Percentiles rank a stretch among this genome's conserved stretches.
Evolutionary conservation across 352 stramenopile genomes (phyloP).

Genomic region (Peronospora farinosa): DNA sequence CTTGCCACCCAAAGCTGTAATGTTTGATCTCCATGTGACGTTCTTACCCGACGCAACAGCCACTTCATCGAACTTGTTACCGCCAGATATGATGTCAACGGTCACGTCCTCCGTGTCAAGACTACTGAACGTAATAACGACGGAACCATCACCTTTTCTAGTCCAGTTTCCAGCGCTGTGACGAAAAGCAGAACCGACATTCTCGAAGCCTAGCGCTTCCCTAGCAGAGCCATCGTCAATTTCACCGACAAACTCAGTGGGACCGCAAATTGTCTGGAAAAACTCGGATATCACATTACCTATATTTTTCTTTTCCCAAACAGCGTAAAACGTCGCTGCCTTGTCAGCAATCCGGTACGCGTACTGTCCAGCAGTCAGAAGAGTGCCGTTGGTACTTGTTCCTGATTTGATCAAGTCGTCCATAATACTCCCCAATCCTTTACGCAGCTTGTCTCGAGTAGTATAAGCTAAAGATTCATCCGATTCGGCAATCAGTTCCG

Average conservation of each 20-base stretch:
- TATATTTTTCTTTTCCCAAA: conserved; percentile 44
- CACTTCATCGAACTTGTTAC: conserved; percentile 26
- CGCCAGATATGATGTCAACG: conserved; percentile 40
- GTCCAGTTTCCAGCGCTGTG: conserved; percentile 33
- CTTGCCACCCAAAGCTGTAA: conserved; percentile 29
- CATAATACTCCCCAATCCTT: conserved; percentile 39
- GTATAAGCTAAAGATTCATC: conserved; percentile 20
- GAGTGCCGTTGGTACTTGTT: conserved; percentile 33
- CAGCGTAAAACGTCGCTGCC: conserved; percentile 33
- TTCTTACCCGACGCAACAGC: conserved; percentile 22
- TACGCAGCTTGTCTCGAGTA: conserved; percentile 40
- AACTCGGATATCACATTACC: conserved; percentile 37
- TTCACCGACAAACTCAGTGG: conserved; percentile 39
- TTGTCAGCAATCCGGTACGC: conserved; percentile 37
- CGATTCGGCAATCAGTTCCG: conserved; percentile 29
- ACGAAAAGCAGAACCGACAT: conserved; percentile 36
- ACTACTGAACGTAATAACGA: conserved; percentile 33
- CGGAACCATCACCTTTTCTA: conserved; percentile 26
- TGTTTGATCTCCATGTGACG: conserved; percentile 30
- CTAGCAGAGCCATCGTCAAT: conserved; percentile 43
- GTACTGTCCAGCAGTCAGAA: conserved; percentile 32
- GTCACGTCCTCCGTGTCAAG: conserved; percentile 29
- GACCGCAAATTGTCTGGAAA: conserved; percentile 49
- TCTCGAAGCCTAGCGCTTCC: conserved; percentile 37
- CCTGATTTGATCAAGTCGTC: conserved; percentile 39